Evolutionary conservation across 768 basidiomycete species (phyloP).

Genomic region (Coprinopsis strossmayeri): DNA sequence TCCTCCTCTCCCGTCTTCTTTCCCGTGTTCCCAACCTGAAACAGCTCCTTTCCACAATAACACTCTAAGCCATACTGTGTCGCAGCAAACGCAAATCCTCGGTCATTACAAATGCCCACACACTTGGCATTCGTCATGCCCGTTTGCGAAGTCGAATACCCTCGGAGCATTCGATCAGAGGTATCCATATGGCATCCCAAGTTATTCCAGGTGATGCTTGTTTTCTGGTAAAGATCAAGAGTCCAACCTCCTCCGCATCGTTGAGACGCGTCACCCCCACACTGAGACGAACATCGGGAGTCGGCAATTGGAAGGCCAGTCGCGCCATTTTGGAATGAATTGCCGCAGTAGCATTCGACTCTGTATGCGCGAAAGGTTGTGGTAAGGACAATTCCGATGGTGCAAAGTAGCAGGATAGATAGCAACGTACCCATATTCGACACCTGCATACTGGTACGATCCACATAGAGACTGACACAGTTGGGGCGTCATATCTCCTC

Average conservation of each 20-base stretch:
- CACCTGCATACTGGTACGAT: slow-evolving; percentile 16
- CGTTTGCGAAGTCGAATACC: background rate
- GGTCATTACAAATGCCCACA: slow-evolving; percentile 17
- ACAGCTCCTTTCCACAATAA: slow-evolving; percentile 23
- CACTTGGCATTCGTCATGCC: background rate
- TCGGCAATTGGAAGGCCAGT: slow-evolving; percentile 13
- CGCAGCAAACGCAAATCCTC: slow-evolving; percentile 26
- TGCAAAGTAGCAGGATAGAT: slow-evolving; percentile 1
- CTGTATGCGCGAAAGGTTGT: background rate
- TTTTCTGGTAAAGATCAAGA: slow-evolving; percentile 8
- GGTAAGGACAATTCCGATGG: background rate
- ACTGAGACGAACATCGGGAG: slow-evolving; percentile 14
- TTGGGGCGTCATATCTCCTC: slow-evolving; percentile 7
- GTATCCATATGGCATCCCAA: background rate
- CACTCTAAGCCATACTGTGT: slow-evolving; percentile 29
- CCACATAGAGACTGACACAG: background rate
- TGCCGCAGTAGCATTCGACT: slow-evolving; percentile 24
- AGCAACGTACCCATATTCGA: slow-evolving; percentile 21
- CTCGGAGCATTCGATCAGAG: background rate
- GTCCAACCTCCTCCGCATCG: slow-evolving; percentile 17
- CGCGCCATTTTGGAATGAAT: slow-evolving; percentile 21
- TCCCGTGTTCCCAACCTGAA: slow-evolving; percentile 15
- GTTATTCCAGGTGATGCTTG: slow-evolving; percentile 17
- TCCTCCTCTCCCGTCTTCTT: slow-evolving; percentile 13
- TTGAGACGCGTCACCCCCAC: slow-evolving; percentile 15